Percentiles rank a stretch among this genome's conserved stretches.
Evolutionary conservation across 2,329 filamentous ascomycete genomes (phyloP).

Genomic region (Alternaria sp.): DNA sequence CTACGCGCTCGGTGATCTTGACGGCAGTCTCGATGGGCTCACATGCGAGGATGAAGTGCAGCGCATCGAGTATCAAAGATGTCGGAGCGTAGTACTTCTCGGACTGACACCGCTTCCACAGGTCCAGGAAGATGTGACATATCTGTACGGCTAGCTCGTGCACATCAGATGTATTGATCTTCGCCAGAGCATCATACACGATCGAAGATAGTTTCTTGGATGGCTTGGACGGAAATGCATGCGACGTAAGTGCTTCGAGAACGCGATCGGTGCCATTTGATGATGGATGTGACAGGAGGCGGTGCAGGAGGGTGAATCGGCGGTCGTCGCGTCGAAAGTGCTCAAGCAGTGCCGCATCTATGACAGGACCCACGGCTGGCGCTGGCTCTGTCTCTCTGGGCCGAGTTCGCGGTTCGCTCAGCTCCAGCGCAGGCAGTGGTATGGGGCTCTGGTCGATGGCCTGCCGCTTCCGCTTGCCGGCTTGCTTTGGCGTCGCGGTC

Average conservation of each 20-base stretch:
- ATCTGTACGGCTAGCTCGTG: constrained; percentile 68
- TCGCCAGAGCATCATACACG: constrained; percentile 70
- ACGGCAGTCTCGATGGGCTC: constrained; percentile 66
- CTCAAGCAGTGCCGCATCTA: constrained; percentile 44
- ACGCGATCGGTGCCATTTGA: constrained; percentile 64
- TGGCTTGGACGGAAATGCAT: constrained; percentile 66
- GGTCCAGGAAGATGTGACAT: constrained; percentile 65
- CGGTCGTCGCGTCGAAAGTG: constrained; percentile 47
- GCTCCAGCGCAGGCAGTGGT: constrained; percentile 59
- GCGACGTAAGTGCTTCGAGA: constrained; percentile 71
- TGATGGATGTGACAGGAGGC: constrained; percentile 68
- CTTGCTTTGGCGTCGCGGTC: constrained; percentile 65
- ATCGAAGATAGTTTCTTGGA: constrained; percentile 66
- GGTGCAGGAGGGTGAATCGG: constrained; percentile 60
- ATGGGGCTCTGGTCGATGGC: constrained; percentile 70
- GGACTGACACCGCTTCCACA: constrained; percentile 72
- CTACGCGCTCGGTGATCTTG: constrained; percentile 63
- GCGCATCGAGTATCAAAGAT: constrained; percentile 67
- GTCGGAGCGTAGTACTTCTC: constrained; percentile 70
- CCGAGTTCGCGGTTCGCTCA: constrained; percentile 47
- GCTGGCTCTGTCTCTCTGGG: constrained; percentile 43
- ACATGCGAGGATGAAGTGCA: constrained; percentile 68
- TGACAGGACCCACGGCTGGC: not conserved
- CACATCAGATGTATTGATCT: constrained; percentile 57
- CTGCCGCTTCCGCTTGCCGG: constrained; percentile 71